Evolutionary conservation across 768 basidiomycete species (phyloP).

Genomic region (Tricholoma sp.): DNA sequence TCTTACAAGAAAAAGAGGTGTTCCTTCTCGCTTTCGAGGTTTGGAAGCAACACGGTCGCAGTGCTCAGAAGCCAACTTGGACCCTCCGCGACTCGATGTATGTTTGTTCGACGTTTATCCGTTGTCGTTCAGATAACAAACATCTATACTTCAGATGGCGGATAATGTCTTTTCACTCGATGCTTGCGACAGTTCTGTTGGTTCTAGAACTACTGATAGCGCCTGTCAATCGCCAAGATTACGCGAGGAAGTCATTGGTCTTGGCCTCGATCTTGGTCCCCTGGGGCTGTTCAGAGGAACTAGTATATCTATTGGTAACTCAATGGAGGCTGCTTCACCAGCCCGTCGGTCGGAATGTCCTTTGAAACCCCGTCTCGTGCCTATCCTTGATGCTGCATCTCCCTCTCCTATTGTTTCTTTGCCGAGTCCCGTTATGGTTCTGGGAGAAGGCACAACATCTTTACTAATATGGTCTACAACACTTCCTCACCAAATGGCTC

Average conservation of each 20-base stretch:
- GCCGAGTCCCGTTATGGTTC: neutral
- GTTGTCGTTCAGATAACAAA: neutral
- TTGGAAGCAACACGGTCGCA: neutral
- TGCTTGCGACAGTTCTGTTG: neutral
- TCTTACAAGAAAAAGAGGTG: neutral
- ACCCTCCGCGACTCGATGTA: neutral
- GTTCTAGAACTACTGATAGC: neutral
- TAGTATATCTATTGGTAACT: neutral
- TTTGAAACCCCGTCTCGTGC: constrained; percentile 4
- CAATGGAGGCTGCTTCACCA: neutral
- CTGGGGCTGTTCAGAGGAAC: neutral
- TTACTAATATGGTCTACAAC: neutral
- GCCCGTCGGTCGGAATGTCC: neutral
- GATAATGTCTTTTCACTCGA: neutral
- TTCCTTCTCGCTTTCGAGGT: neutral
- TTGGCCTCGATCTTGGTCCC: neutral
- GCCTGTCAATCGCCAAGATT: neutral
- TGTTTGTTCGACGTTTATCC: neutral
- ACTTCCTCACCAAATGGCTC: neutral
- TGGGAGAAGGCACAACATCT: neutral
- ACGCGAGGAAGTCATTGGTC: neutral
- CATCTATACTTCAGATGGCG: neutral
- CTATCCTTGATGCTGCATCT: constrained; percentile 1
- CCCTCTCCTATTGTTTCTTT: constrained; percentile 12
- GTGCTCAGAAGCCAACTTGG: neutral